These are phyloP conservation scores for Cryptomeria japonica DNA, from an alignment of 75 land plant genomes.

Conservation along the genomic window DNA sequence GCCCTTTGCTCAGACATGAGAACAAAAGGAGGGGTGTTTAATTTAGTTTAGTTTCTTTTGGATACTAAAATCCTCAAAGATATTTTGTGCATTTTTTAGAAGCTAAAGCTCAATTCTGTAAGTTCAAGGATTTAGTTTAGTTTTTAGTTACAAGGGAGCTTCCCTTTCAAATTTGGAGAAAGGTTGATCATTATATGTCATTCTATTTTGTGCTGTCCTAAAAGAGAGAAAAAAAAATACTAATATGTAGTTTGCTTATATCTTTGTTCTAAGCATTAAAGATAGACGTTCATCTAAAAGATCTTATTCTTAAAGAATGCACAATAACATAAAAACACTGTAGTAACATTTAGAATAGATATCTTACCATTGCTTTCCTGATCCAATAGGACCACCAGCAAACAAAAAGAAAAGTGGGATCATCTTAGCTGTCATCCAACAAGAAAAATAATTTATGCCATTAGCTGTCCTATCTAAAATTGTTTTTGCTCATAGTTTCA, in stretches of 20 bases:
- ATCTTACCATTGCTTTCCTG: conserved; percentile 90
- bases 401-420: conserved; percentile 90
- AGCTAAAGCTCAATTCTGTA: no score
- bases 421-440: conserved; percentile 80
- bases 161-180: no score
- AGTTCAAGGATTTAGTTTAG: no score
- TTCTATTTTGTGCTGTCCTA: no score
- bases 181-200: no score
- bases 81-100: no score
- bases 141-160: no score
- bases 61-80: no score
- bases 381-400: conserved; percentile 98
- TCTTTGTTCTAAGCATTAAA: not conserved
- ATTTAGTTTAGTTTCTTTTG: no score
- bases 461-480: not conserved
- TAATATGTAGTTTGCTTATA: not conserved
- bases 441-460: not conserved
- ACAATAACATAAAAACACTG: not conserved
- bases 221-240: no score
- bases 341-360: not conserved
- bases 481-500: not conserved
- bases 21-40: no score
- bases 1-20: no score
- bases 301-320: not conserved
- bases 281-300: not conserved